Evolutionary conservation across 345 rosid genomes (phyloP).

Genomic region (Aquilaria yunnanensis): DNA sequence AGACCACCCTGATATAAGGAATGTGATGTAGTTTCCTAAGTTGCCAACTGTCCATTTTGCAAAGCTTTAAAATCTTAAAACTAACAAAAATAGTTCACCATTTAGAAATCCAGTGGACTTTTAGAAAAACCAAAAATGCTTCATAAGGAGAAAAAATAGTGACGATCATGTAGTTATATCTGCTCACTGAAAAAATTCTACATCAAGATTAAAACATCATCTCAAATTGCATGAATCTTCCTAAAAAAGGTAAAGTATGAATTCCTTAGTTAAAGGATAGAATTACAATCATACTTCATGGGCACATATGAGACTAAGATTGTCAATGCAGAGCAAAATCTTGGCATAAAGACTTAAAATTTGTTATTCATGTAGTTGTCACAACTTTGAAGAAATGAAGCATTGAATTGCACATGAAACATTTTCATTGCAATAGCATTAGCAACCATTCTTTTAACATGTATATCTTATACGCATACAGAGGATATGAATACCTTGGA

Average conservation of each 20-base stretch:
- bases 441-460: not conserved
- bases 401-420: conserved; percentile 48
- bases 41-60: too few species aligned
- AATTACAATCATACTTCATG: conserved; percentile 52
- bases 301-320: conserved; percentile 80
- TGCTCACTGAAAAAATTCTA: too few species aligned
- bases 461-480: conserved; percentile 5
- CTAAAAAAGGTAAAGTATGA: not conserved
- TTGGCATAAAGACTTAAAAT: conserved; percentile 40
- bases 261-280: not conserved
- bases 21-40: too few species aligned
- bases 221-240: not conserved
- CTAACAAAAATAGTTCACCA: too few species aligned
- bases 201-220: too few species aligned
- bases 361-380: conserved; percentile 39
- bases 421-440: not conserved
- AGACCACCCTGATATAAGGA: too few species aligned
- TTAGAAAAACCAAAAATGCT: too few species aligned
- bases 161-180: too few species aligned
- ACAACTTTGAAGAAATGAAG: conserved; percentile 29
- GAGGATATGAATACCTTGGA: not conserved
- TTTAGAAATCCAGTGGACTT: too few species aligned
- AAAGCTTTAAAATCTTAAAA: too few species aligned
- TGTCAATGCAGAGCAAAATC: conserved; percentile 68
- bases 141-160: too few species aligned